A percentile compares a stretch with the other conserved stretches of the same genome.
These are phyloP conservation scores for Aschersonia sp. DNA, from an alignment of 2,329 filamentous ascomycete genomes.

Conservation along the genomic window DNA sequence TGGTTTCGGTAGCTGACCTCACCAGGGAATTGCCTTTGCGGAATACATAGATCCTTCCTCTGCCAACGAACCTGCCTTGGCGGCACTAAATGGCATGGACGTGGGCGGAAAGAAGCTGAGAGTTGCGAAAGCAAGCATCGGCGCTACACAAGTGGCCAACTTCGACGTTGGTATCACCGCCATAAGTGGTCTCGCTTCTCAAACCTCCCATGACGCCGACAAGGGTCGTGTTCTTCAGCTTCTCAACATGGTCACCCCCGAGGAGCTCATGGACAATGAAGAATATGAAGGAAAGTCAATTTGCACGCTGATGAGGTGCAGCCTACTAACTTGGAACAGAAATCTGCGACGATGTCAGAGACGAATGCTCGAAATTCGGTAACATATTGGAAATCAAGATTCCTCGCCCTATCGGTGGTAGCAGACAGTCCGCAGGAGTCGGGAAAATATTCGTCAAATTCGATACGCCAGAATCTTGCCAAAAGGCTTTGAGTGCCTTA, in stretches of 20 bases:
- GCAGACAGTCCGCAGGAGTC: conserved; percentile 72
- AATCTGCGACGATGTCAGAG: conserved; percentile 87
- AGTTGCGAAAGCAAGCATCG: conserved; percentile 80
- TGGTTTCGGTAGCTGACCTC: conserved; percentile 12
- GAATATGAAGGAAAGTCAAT: conserved; percentile 71
- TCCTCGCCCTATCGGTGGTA: conserved; percentile 70
- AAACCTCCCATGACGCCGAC: conserved; percentile 64
- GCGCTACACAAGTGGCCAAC: conserved; percentile 80
- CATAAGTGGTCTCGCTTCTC: conserved; percentile 94
- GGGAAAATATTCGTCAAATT: conserved; percentile 98
- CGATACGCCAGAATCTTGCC: conserved; percentile 60
- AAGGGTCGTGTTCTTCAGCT: conserved; percentile 76
- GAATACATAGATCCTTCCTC: conserved; percentile 66
- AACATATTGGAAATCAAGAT: conserved; percentile 80
- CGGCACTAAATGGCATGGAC: conserved; percentile 86
- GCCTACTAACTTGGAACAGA: conserved; percentile 36
- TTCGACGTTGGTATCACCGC: conserved; percentile 94
- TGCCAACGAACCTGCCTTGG: conserved; percentile 71
- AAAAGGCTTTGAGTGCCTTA: conserved; percentile 74
- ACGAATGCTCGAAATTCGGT: conserved; percentile 89
- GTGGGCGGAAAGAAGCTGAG: conserved; percentile 76
- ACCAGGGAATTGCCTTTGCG: conserved; percentile 85
- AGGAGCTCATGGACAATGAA: conserved; percentile 84
- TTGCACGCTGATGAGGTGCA: neutral
- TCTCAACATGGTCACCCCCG: conserved; percentile 95